Evolutionary conservation across 495 filamentous ascomycete species (phyloP), one percentile per base, ranked within the genome.

Genomic region (Elasticomyces elasticus): DNA sequence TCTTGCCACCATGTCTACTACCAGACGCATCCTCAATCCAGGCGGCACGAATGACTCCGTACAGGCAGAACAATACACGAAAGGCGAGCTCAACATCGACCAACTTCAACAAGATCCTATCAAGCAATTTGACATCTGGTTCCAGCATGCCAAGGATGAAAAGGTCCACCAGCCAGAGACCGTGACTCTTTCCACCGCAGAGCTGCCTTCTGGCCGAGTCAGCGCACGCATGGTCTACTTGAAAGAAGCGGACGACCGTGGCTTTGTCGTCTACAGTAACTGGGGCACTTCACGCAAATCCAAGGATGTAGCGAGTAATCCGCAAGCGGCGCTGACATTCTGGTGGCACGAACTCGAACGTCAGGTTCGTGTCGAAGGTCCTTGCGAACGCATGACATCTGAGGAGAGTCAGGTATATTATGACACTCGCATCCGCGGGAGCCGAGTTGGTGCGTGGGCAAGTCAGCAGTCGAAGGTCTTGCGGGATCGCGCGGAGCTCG

Each of bases 191-290:
- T 84, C 92, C 12, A 97, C 91, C 6, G 89, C 92, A 0, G 72
- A 73, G n/a, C 74, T 97, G 4, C 92, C 90, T 19, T 86, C 81
- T 0, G 92, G 92, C 50, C 81, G 84, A 27, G 83, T 96, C 33
- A 88, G 84, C 55, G 79, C 86, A 10, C 86, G 92, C 43, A 77
- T 84, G 55, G 88, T 98, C 49, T 97, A 97, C 68, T 74, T 98
- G 27, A 98, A 98, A 66, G 70, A 72, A 52, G 77, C 88, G 23
- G 85, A 88, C 65, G 68, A 77, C 26, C 70, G 73, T 4, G 90
- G 89, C 12, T 98, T 95, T 69, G 86, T 95, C 24, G 75, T 97
- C 12, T 98, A 97, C 71, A 86, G 80, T 60, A 98, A 97, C 67
- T 94, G 87, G 76, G 89, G 76, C 26, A 96, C 84, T 1, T 79